These are phyloP conservation scores for Zelopaecilomyces penicillatus DNA, from an alignment of 2,329 filamentous ascomycete species.

Conservation along the genomic window DNA sequence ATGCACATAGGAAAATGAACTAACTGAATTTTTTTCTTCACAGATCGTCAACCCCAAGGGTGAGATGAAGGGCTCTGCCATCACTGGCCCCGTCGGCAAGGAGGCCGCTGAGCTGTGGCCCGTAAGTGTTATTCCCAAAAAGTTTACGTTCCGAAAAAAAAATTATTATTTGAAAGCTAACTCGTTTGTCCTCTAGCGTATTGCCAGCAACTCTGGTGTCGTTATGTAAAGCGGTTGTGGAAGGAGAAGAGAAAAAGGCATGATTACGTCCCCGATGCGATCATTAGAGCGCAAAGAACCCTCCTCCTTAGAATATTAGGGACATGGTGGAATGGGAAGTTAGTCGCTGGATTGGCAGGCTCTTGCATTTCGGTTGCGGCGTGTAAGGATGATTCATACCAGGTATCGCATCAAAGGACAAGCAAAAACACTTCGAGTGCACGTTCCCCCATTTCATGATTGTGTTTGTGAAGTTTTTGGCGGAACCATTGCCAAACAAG, in stretches of 20 bases:
- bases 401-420: slow-evolving; percentile 42
- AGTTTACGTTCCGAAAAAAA: neutral
- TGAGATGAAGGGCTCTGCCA: slow-evolving; percentile 99
- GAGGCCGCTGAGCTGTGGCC: slow-evolving; percentile 99
- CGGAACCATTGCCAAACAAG: neutral
- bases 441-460: slow-evolving; percentile 13
- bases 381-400: slow-evolving; percentile 46
- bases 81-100: slow-evolving; percentile 98
- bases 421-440: slow-evolving; percentile 17
- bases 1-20: slow-evolving; percentile 11
- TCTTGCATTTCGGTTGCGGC: slow-evolving; percentile 46
- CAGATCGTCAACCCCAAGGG: slow-evolving; percentile 99
- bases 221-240: slow-evolving; percentile 75
- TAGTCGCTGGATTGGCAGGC: slow-evolving; percentile 36
- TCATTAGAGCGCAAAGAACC: slow-evolving; percentile 23
- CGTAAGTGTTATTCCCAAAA: slow-evolving; percentile 46
- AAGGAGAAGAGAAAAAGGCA: slow-evolving; percentile 22
- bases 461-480: neutral
- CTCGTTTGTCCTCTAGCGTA: slow-evolving; percentile 56
- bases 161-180: neutral
- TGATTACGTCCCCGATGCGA: slow-evolving; percentile 25
- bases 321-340: slow-evolving; percentile 15
- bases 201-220: slow-evolving; percentile 99
- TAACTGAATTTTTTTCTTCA: slow-evolving; percentile 23
- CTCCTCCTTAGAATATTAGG: slow-evolving; percentile 12